Base-by-base conservation (phyloP, 1,139 yeast genomes). In the Maudiozyma humilis region DNA sequence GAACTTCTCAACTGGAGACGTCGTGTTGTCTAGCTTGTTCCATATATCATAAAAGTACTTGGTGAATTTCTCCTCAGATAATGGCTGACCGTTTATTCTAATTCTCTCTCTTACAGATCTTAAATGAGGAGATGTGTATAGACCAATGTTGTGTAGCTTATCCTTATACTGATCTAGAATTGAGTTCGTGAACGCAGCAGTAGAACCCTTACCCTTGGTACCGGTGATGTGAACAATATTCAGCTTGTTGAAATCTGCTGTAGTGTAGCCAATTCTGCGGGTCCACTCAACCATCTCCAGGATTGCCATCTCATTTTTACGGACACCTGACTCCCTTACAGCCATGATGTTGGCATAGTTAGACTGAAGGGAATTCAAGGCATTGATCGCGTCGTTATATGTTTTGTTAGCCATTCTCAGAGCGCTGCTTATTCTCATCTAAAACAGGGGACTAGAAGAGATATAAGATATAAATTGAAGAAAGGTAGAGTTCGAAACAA, bases 191-290 rank as follows among this genome's bases (percentile, higher is more conserved):
- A 93, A 93, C 0, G 98, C 96, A 67, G 96, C 91, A 0, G 97
- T 89, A 1, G 96, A 88, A 1, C 99, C 99, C 66, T 93, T 93
- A 12, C 99, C 99, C 64, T 93, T 93, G 1, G 99, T 93, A 20
- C 99, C 99, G 0, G 99, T 89, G 31, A 93, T 83, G 59, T 93
- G 98, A 40, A 93, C 75, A 3, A 88, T 74, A 54, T 89, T 88
- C 56, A 93, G 66, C 47, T 66, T 72, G 63, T 88, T 78, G 59
- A 86, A 79, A 50, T 83, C 95, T 3, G 65, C 54, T 1, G 81
- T 74, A n/a, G 68, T 60, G 64, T 89, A 88, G 0, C 97, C 98
- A 42, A 87, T 74, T 54, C 97, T 71, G 45, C 91, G 70, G n/a
- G 84, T 76, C 82, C 91, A 93, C 62, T 89, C 97, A 42, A 78